Conservation (phyloP, 257 asterid species). For the Rhazya stricta region DNA sequence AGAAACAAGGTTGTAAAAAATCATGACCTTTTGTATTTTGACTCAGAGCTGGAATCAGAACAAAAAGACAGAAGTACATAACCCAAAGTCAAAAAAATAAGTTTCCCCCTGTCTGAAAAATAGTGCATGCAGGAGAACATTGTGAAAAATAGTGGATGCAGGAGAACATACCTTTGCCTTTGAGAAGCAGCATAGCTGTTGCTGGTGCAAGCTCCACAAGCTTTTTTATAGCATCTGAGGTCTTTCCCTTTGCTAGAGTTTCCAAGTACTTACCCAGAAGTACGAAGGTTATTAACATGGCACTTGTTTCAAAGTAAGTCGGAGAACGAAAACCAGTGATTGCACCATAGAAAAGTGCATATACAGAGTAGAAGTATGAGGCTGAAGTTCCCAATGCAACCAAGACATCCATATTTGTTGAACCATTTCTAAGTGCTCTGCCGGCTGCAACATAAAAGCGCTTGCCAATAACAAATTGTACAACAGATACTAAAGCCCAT, state of each 20-base stretch:
- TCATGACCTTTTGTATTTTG: constrained; percentile 1
- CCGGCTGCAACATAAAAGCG: constrained; percentile 95
- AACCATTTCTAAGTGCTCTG: constrained; percentile 94
- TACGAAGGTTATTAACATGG: constrained; percentile 95
- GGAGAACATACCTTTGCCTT: constrained; percentile 56
- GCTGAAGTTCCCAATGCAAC: constrained; percentile 97
- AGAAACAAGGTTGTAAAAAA: constrained; percentile 5
- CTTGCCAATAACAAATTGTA: constrained; percentile 93
- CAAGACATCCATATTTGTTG: constrained; percentile 98
- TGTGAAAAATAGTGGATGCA: too few species aligned
- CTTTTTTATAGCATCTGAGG: constrained; percentile 94
- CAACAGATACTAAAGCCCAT: constrained; percentile 79
- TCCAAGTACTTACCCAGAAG: constrained; percentile 93
- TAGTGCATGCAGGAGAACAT: constrained; percentile 7
- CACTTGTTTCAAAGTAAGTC: constrained; percentile 95
- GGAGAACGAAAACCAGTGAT: constrained; percentile 89
- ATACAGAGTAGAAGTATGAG: constrained; percentile 86
- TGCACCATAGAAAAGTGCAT: constrained; percentile 85
- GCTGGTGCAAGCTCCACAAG: constrained; percentile 96
- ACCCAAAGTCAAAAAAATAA: neutral
- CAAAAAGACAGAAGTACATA: neutral
- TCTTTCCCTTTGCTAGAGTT: constrained; percentile 91
- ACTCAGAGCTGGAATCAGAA: neutral
- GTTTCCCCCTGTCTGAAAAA: neutral
- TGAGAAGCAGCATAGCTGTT: constrained; percentile 66